Conservation (phyloP, 768 basidiomycete species). For the Pulveroboletus ravenelii region DNA sequence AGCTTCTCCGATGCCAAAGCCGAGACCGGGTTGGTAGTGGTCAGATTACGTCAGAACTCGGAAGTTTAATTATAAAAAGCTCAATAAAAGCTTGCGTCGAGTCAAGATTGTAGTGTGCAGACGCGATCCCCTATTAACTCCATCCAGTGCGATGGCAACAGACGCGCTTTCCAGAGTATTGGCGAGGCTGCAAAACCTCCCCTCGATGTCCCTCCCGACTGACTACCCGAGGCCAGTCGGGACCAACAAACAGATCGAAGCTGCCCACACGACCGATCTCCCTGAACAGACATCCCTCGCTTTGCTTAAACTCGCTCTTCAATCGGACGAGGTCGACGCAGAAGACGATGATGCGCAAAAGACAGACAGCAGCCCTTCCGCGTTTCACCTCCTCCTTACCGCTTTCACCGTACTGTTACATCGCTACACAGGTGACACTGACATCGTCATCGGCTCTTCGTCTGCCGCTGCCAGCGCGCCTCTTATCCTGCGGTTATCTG, state of each 20-base stretch:
- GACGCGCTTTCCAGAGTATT: conserved; percentile 49
- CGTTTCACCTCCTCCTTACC: conserved; percentile 89
- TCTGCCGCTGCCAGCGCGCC: conserved; percentile 72
- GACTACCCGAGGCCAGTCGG: conserved; percentile 87
- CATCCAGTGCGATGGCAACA: conserved; percentile 22
- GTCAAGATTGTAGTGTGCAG: background rate
- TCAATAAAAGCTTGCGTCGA: background rate
- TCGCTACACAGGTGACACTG: conserved; percentile 93
- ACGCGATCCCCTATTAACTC: background rate
- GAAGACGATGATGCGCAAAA: conserved; percentile 46
- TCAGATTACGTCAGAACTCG: background rate
- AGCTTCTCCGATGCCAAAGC: too few species aligned
- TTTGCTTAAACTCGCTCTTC: conserved; percentile 77
- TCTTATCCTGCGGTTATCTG: conserved; percentile 74
- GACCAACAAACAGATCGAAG: conserved; percentile 76
- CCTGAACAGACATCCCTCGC: conserved; percentile 71
- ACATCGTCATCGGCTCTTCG: conserved; percentile 87
- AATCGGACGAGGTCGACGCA: conserved; percentile 50
- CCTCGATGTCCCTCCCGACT: conserved; percentile 88
- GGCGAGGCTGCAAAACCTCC: conserved; percentile 69
- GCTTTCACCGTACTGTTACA: conserved; percentile 89
- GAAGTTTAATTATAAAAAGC: too few species aligned
- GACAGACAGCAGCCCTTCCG: conserved; percentile 53
- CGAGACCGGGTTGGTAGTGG: too few species aligned
- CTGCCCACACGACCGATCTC: conserved; percentile 67